phyloP scores from a whole-genome alignment of 2,329 filamentous ascomycete genomes.

The Aspergillus ibericus region DNA sequence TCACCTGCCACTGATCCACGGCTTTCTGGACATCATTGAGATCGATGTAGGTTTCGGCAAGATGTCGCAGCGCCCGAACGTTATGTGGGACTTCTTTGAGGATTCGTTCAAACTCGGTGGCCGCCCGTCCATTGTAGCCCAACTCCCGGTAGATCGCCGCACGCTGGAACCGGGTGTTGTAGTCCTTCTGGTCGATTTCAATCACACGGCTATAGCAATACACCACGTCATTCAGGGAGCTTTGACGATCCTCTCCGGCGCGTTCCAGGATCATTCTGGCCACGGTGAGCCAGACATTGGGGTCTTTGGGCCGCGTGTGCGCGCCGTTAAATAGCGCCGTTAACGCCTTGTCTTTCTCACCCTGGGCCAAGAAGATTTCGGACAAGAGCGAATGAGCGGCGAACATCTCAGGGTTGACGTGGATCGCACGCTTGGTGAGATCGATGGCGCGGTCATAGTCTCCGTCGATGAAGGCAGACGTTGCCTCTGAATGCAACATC shows the following conservation, averaged over 20 bases:
- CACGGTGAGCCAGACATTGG: slow-evolving; percentile 58
- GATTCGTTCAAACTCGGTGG: slow-evolving; percentile 55
- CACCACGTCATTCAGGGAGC: slow-evolving; percentile 49
- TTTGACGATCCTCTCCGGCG: slow-evolving; percentile 46
- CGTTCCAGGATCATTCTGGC: slow-evolving; percentile 55
- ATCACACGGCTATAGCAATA: slow-evolving; percentile 58
- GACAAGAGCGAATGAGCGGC: slow-evolving; percentile 61
- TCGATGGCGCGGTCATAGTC: slow-evolving; percentile 47
- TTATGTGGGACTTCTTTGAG: slow-evolving; percentile 56
- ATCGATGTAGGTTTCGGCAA: slow-evolving; percentile 59
- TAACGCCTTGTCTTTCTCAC: slow-evolving; percentile 58
- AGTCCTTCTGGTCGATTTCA: slow-evolving; percentile 52
- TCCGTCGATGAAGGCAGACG: slow-evolving; percentile 50
- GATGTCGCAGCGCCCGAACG: slow-evolving; percentile 53
- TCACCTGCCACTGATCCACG: slow-evolving; percentile 52
- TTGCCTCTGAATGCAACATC: slow-evolving; percentile 48
- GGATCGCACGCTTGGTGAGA: slow-evolving; percentile 51
- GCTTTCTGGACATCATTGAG: slow-evolving; percentile 51
- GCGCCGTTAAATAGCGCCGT: slow-evolving; percentile 59
- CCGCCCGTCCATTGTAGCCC: slow-evolving; percentile 48
- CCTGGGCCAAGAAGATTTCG: slow-evolving; percentile 57
- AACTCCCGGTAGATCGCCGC: slow-evolving; percentile 57
- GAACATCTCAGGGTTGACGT: slow-evolving; percentile 63
- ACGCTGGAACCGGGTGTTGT: slow-evolving; percentile 55
- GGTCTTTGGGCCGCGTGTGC: slow-evolving; percentile 56